Base-by-base conservation (phyloP, 2,329 filamentous ascomycete species). In the Magnaporthiopsis poae region DNA sequence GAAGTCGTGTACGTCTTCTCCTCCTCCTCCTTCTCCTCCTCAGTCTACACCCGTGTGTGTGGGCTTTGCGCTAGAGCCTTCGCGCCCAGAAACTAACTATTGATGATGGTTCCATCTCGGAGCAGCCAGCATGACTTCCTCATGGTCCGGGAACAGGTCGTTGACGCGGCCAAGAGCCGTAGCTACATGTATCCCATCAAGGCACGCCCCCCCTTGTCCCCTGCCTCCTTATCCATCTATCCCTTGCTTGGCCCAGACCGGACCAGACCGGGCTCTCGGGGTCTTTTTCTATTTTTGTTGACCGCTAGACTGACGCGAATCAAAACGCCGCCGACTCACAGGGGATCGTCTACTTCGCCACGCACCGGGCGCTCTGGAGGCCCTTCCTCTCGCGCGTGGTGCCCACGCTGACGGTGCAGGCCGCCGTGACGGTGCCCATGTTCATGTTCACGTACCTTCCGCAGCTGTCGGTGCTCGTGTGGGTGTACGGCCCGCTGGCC, bases 121-220 rank as follows among this genome's bases (percentile, higher is more conserved):
- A 52, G 60, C 69, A 87, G 85, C 61, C 80, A 86, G 69, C 88
- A 93, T 70, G 93, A 97, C 74, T 88, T 88, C 67, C 82, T 85
- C 68, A 86, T 88, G 69, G 84, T 90, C 66, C 86, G 81, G 70
- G 77, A 77, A 21, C 80, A 92, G 56, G 82, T 91, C 60, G 78
- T 82, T 60, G 86, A 91, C 72, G 90, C 91, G 39, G 85, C 88
- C 65, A 86, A 82, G 71, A 96, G 92, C 69, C 86, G 87, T 64
- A 86, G 92, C 31, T 96, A 95, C 74, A 77, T 96, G 69, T 97
- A 96, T 77, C 94, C 94, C 33, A 82, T 97, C 77, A 92, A 84
- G 80, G 82, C 84, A 74, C 39, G 68, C 9, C 46, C 5, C 35
- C 35, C 8, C 35, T n/a, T 21, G 5, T 56, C 46, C 46, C 5